Evolutionary conservation across 202 grass and related monocot genomes (phyloP).

Genomic region (Panicum hallii): DNA sequence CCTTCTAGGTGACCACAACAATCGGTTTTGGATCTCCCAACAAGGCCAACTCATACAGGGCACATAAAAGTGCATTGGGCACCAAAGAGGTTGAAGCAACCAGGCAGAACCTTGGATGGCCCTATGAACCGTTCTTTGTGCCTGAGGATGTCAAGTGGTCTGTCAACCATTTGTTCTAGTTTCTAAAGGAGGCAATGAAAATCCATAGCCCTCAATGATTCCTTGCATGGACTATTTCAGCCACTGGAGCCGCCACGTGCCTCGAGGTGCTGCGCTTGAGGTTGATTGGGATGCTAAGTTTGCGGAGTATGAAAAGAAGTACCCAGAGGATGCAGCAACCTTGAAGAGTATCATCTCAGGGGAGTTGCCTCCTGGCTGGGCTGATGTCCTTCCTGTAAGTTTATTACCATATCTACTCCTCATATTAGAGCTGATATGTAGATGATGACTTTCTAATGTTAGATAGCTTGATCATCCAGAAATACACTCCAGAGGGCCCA

Average conservation of each 20-base stretch:
- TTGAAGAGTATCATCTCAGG: conserved; percentile 76
- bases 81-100: conserved; percentile 76
- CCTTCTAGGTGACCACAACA: conserved; percentile 73
- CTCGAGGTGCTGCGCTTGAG: conserved; percentile 64
- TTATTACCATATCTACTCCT: neutral
- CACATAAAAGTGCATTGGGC: conserved; percentile 69
- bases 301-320: conserved; percentile 73
- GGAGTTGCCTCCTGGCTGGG: conserved; percentile 70
- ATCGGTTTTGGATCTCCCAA: conserved; percentile 86
- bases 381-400: conserved; percentile 81
- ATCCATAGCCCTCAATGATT: conserved; percentile 11
- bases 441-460: conserved; percentile 21
- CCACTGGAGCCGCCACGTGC: conserved; percentile 77
- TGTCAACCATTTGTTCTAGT: conserved; percentile 12
- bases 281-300: conserved; percentile 77
- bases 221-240: conserved; percentile 42
- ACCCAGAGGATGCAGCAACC: conserved; percentile 69
- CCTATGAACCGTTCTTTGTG: conserved; percentile 81
- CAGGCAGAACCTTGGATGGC: conserved; percentile 72
- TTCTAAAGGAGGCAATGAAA: conserved; percentile 19
- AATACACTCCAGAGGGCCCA: conserved; percentile 76
- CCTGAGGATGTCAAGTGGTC: conserved; percentile 85
- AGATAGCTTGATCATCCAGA: conserved; percentile 58
- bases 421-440: neutral
- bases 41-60: conserved; percentile 84